Base-by-base conservation (phyloP, 2,329 filamentous ascomycete species). In the Fusarium brevicatenulatum region DNA sequence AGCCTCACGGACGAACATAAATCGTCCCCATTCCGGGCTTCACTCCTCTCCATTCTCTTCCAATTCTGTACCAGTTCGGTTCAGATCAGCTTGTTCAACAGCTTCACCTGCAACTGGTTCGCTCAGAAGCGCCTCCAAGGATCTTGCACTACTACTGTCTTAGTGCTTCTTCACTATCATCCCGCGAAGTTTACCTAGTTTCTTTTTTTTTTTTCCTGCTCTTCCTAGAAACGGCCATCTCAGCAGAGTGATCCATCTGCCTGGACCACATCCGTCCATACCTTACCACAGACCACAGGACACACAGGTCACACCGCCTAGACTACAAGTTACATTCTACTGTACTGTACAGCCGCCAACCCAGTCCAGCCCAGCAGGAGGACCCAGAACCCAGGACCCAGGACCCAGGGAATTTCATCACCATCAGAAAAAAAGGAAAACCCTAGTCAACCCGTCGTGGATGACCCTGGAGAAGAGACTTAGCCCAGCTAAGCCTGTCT, bases 1-100 rank as follows among this genome's bases (percentile, higher is more conserved):
- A 76, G 74, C 71, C 76, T 78, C 76, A 77, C 76, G 73, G 74
- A 76, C 75, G 69, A 78, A 78, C 75, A 78, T 78, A 78, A 78
- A 76, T 76, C 72, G 68, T 69, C 70, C 60, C 66, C 69, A 66
- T 76, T 78, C 76, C 76, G 61, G 73, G 70, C 73, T 62, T 74
- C 70, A 73, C 46, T 62, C 42, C 42, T 64, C 62, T 62, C 46
- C 56, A 53, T 25, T 54, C 56, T 58, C 53, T 55, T 68, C 43
- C 63, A 59, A 68, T 59, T 65, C 63, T 53, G 73, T 74, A 69
- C 63, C 70, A 77, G 67, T 72, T 70, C 42, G 64, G 63, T 59
- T 76, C 73, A 74, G 62, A 73, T 68, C 75, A 66, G 72, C 75
- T 74, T 68, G 66, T 42, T 44, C 57, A 70, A 60, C 68, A 74